A percentile compares a stretch with the other conserved stretches of the same genome.
phyloP scores from a whole-genome alignment of 2,329 filamentous ascomycete genomes.

The Fusarium setosum region DNA sequence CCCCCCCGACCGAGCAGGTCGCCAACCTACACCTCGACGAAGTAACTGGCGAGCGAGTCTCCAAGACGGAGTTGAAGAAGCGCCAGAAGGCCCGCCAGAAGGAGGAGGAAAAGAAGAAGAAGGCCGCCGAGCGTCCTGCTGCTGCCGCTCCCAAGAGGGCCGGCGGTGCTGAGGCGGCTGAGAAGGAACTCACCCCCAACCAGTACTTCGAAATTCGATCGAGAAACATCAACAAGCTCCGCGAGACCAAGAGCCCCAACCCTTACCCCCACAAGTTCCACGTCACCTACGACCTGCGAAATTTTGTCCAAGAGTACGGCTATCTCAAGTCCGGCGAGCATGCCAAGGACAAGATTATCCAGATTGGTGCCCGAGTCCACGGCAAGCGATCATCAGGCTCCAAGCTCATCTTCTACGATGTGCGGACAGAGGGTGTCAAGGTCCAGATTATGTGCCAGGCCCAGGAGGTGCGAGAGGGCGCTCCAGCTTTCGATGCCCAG shows the following conservation, averaged over 20 bases:
- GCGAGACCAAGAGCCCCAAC: constrained; percentile 52
- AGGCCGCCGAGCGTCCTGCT: constrained; percentile 81
- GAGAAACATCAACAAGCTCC: constrained; percentile 70
- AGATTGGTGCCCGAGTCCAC: constrained; percentile 88
- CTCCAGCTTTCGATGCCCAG: constrained; percentile 81
- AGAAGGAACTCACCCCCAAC: constrained; percentile 68
- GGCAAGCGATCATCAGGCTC: constrained; percentile 83
- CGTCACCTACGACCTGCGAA: constrained; percentile 82
- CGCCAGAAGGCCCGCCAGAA: constrained; percentile 90
- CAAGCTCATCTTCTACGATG: constrained; percentile 92
- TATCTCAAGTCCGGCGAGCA: constrained; percentile 90
- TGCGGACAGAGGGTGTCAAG: constrained; percentile 65
- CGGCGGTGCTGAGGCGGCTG: constrained; percentile 69
- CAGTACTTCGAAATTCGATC: constrained; percentile 97
- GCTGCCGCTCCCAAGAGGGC: constrained; percentile 65
- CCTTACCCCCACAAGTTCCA: constrained; percentile 91
- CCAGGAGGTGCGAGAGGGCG: constrained; percentile 77
- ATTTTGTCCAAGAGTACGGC: constrained; percentile 83
- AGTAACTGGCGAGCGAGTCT: constrained; percentile 88
- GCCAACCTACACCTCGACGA: constrained; percentile 88
- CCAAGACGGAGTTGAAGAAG: constrained; percentile 93
- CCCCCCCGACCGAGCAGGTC: constrained; percentile 60
- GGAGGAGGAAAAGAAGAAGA: constrained; percentile 90
- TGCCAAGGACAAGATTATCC: constrained; percentile 78
- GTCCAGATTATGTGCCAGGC: constrained; percentile 94